A percentile compares a stretch with the other conserved stretches of the same genome.
Evolutionary conservation across 768 basidiomycete genomes (phyloP).

Genomic region (Baorangia bicolor): DNA sequence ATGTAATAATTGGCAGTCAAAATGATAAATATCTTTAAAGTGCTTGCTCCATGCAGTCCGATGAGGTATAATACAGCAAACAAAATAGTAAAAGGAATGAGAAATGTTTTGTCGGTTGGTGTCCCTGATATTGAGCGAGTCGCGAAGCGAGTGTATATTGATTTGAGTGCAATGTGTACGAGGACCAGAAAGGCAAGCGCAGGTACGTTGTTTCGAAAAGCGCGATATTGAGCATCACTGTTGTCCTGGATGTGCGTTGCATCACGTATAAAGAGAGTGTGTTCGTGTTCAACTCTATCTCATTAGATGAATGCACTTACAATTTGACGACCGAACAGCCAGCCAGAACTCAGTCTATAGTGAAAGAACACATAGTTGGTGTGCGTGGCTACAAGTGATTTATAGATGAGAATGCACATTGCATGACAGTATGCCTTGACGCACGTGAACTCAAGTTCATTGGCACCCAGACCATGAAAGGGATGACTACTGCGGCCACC

Average conservation of each 20-base stretch:
- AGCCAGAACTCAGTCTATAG: constrained; percentile 62
- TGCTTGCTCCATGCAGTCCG: constrained; percentile 78
- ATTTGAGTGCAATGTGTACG: constrained; percentile 58
- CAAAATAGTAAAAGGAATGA: constrained; percentile 56
- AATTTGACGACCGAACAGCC: constrained; percentile 77
- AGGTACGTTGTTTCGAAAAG: constrained; percentile 80
- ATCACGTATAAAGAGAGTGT: not conserved
- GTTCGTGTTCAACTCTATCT: not conserved
- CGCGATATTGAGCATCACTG: constrained; percentile 87
- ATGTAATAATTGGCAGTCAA: constrained; percentile 68
- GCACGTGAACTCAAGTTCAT: constrained; percentile 70
- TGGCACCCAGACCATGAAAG: constrained; percentile 76
- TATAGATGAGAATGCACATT: not conserved
- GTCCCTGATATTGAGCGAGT: constrained; percentile 23
- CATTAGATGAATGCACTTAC: constrained; percentile 46
- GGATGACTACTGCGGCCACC: constrained; percentile 58
- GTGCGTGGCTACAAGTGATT: constrained; percentile 55
- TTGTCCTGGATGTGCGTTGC: constrained; percentile 64
- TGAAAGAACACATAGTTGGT: constrained; percentile 69
- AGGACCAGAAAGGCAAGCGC: constrained; percentile 49
- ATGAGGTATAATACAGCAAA: constrained; percentile 67
- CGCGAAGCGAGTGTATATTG: constrained; percentile 40
- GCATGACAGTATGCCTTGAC: constrained; percentile 31
- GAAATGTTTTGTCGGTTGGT: constrained; percentile 32
- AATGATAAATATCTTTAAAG: constrained; percentile 75